A percentile compares a stretch with the other conserved stretches of the same genome.
phyloP scores from a whole-genome alignment of 305 asterid species.

The Stenogyne calaminthoides region DNA sequence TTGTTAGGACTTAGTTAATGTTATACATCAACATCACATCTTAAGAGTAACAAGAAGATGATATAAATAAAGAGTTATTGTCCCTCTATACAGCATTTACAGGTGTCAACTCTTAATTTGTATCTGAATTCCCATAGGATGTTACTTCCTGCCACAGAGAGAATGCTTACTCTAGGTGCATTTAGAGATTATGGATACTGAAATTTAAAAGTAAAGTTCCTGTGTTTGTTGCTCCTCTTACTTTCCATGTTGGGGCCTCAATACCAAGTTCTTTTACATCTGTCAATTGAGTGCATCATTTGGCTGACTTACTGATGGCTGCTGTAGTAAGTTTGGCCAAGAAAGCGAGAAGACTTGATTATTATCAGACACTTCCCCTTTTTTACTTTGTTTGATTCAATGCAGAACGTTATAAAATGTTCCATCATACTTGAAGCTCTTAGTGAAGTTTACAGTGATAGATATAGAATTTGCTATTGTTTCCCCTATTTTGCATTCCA shows the following conservation, averaged over 20 bases:
- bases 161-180: slow-evolving; percentile 15
- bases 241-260: slow-evolving; percentile 16
- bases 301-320: too few species aligned
- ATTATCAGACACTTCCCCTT: not conserved
- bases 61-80: slow-evolving; percentile 14
- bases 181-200: not conserved
- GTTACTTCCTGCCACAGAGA: slow-evolving; percentile 18
- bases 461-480: slow-evolving; percentile 16
- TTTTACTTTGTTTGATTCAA: slow-evolving; percentile 18
- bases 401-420: slow-evolving; percentile 8
- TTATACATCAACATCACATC: slow-evolving; percentile 10
- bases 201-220: not conserved
- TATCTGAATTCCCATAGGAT: slow-evolving; percentile 15
- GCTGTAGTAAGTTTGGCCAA: too few species aligned
- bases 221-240: not conserved
- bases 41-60: not conserved
- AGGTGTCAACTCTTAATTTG: slow-evolving; percentile 21
- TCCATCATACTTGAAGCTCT: slow-evolving; percentile 25
- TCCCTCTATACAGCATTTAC: slow-evolving; percentile 9
- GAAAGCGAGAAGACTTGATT: not conserved
- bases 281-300: not conserved
- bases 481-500: slow-evolving; percentile 18
- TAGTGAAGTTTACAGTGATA: slow-evolving; percentile 9
- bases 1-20: slow-evolving; percentile 20
- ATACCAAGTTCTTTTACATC: slow-evolving; percentile 6